A percentile compares a stretch with the other conserved stretches of the same genome.
These are phyloP conservation scores for Suillus fuscotomentosus DNA, from an alignment of 768 basidiomycete species.

Conservation along the genomic window DNA sequence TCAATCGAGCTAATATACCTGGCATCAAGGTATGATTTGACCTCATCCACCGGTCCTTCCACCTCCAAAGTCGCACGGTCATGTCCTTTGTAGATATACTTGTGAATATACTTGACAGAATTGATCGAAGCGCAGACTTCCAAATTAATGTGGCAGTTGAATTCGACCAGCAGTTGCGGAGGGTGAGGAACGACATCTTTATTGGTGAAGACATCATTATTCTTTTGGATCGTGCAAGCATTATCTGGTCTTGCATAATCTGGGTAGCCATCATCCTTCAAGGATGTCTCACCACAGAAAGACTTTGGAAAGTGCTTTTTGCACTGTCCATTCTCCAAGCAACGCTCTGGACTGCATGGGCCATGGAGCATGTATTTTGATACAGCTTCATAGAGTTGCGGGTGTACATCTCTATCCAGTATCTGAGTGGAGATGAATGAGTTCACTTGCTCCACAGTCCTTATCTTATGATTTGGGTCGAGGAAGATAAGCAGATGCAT, in stretches of 20 bases:
- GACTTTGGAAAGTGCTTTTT: slow-evolving; percentile 44
- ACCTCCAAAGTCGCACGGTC: slow-evolving; percentile 39
- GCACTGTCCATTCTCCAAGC: slow-evolving; percentile 42
- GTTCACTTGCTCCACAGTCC: slow-evolving; percentile 38
- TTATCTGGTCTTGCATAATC: slow-evolving; percentile 34
- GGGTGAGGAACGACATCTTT: slow-evolving; percentile 42
- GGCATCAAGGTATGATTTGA: slow-evolving; percentile 33
- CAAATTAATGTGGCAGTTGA: slow-evolving; percentile 50
- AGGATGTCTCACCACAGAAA: slow-evolving; percentile 32
- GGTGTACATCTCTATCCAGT: slow-evolving; percentile 40
- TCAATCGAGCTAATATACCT: slow-evolving; percentile 41
- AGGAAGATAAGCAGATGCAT: slow-evolving; percentile 51
- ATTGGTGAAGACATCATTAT: slow-evolving; percentile 32
- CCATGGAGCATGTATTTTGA: slow-evolving; percentile 45
- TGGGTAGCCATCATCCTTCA: slow-evolving; percentile 42
- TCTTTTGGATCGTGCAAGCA: slow-evolving; percentile 26
- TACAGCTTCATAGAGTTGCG: slow-evolving; percentile 40
- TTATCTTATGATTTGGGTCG: slow-evolving; percentile 29
- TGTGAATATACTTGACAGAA: slow-evolving; percentile 45
- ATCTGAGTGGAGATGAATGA: slow-evolving; percentile 38
- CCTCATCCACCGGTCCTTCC: slow-evolving; percentile 28
- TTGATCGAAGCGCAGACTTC: slow-evolving; percentile 39
- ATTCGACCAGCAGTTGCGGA: slow-evolving; percentile 33
- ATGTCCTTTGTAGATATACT: slow-evolving; percentile 50
- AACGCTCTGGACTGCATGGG: slow-evolving; percentile 34